Conservation (phyloP, 768 basidiomycete genomes). For the Leccinum variicolor region DNA sequence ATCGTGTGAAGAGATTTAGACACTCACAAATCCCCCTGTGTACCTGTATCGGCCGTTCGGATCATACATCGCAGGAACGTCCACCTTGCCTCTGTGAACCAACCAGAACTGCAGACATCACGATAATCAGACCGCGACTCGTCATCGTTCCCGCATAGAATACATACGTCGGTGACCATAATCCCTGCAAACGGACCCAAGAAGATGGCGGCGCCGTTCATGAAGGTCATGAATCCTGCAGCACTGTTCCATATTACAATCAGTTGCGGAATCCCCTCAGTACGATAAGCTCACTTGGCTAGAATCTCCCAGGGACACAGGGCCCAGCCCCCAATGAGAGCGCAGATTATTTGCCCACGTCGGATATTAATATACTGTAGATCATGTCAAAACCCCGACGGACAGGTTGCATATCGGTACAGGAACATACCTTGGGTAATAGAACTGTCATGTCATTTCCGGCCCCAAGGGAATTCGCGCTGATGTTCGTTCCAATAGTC, state of each 20-base stretch:
- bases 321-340: conserved; percentile 79
- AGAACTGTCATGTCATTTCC: conserved; percentile 83
- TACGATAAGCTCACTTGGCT: conserved; percentile 29
- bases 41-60: conserved; percentile 80
- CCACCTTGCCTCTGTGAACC: conserved; percentile 65
- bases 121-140: background rate
- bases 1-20: background rate
- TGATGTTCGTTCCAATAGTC: conserved; percentile 42
- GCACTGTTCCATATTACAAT: conserved; percentile 33
- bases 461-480: conserved; percentile 63
- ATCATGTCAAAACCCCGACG: background rate
- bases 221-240: conserved; percentile 68
- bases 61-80: conserved; percentile 83
- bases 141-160: background rate
- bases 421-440: conserved; percentile 57
- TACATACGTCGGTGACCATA: conserved; percentile 54
- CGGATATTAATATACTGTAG: conserved; percentile 59
- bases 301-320: conserved; percentile 89
- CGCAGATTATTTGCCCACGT: conserved; percentile 76
- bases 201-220: conserved; percentile 84
- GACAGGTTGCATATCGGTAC: background rate
- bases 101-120: conserved; percentile 64
- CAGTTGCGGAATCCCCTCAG: background rate
- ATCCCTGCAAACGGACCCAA: conserved; percentile 83
- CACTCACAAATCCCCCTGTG: conserved; percentile 60